Conservation (phyloP, 225 moss, liverwort and hornwort species). For the Ulota crispa region DNA sequence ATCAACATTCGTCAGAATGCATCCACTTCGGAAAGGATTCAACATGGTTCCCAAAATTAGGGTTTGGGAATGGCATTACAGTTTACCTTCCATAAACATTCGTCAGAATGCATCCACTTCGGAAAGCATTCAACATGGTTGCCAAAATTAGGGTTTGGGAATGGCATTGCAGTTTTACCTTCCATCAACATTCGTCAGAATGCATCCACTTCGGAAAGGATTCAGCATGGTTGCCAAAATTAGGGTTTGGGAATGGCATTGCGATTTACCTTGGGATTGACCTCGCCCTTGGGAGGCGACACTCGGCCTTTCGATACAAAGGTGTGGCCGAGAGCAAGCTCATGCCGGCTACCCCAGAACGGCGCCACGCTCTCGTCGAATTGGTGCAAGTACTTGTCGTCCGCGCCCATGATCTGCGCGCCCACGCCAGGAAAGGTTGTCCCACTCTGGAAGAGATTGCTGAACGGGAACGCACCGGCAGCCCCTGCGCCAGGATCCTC, state of each 20-base stretch:
- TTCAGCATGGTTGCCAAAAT: not conserved
- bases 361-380: slow-evolving; percentile 55
- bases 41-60: too few relatives aligned
- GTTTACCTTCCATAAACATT: not conserved
- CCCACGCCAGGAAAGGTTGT: slow-evolving; percentile 68
- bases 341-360: slow-evolving; percentile 79
- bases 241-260: not conserved
- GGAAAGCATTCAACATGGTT: not conserved
- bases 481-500: slow-evolving; percentile 68
- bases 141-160: not conserved
- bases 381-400: slow-evolving; percentile 79
- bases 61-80: too few relatives aligned
- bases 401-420: slow-evolving; percentile 89
- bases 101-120: not conserved
- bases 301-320: slow-evolving; percentile 56
- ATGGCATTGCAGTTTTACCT: slow-evolving; percentile 42
- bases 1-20: slow-evolving; percentile 12
- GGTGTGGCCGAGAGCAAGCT: slow-evolving; percentile 79
- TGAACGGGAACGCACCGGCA: slow-evolving; percentile 10
- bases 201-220: not conserved
- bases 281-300: slow-evolving; percentile 61
- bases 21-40: not conserved
- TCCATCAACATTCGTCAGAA: slow-evolving; percentile 18
- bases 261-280: slow-evolving; percentile 62
- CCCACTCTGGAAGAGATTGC: slow-evolving; percentile 38